Base-by-base conservation (phyloP, 495 filamentous ascomycete species). In the Emericellopsis terricola region DNA sequence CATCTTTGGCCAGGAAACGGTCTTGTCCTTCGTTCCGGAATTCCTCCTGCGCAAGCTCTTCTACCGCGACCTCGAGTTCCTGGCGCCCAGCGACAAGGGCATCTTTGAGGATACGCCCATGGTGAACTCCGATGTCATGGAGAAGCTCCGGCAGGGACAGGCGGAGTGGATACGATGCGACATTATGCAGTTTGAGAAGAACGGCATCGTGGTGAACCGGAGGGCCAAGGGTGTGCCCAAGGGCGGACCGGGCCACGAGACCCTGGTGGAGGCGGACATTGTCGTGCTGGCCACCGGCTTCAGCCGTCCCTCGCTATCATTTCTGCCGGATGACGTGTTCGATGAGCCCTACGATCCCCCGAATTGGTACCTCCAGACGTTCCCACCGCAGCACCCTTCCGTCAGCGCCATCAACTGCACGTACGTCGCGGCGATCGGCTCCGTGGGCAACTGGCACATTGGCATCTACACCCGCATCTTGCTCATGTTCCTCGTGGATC, bases 351-450 rank as follows among this genome's bases (percentile, higher is more conserved):
- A 87, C 47, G 57, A 56, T 4, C 78, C 81, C 5, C 83, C 83
- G 1, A 85, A 81, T 47, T 89, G 83, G 83, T 92, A 86, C 42
- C 63, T 87, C 1, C 78, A 84, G 49, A 75, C 77, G 0, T 89
- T 92, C 51, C 83, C 82, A 8, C 68, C 75, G 0, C 41, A 53
- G 8, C 68, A 76, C 40, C 62, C 69, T 2, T 69, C 66, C 29
- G 62, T 87, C 16, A 81, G 74, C 38, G 73, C 70, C 43, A 84
- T 80, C 56, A 92, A 92, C 49, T 84, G 61, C 58, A 87, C 81
- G 0, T 89, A 85, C 37, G 60, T 85, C 24, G 74, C 78, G 37
- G 81, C 75, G 1, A 87, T 92, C 40, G 82, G 83, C 2, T 68
- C 72, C 0, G 79, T 85, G 0, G 78, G 81, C 0, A 84, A 89